phyloP scores from a whole-genome alignment of 2,329 filamentous ascomycete species.

The Apiospora phragmitis region DNA sequence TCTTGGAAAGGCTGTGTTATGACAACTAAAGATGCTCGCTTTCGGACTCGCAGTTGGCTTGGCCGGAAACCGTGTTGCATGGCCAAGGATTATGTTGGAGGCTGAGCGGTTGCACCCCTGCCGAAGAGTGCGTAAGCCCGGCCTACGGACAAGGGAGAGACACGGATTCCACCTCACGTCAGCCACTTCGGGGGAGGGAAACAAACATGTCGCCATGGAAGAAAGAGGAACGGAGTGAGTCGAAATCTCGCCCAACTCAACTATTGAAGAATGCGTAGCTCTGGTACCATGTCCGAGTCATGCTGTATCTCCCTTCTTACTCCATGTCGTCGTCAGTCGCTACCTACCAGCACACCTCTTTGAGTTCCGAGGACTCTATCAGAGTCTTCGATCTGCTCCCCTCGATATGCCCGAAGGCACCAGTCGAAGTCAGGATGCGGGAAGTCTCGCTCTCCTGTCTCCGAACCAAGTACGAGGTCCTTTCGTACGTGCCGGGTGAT shows the following conservation, averaged over 20 bases:
- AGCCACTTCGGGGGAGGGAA: no score
- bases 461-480: conserved; percentile 15
- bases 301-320: background rate
- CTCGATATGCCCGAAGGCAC: background rate
- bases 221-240: no score
- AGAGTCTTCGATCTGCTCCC: background rate
- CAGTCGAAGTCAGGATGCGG: background rate
- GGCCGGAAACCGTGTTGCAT: no score
- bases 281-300: background rate
- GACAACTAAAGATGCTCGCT: background rate
- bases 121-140: no score
- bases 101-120: no score
- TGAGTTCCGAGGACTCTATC: background rate
- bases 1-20: background rate
- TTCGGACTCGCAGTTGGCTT: background rate
- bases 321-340: background rate
- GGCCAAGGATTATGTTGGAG: no score
- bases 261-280: no score
- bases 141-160: no score
- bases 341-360: background rate
- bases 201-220: no score
- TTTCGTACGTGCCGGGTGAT: conserved; percentile 18
- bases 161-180: no score
- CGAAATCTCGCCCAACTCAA: no score
- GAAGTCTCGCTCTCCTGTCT: background rate